Base-by-base conservation (phyloP, 345 rosid species). In the Orychophragmus violaceus region DNA sequence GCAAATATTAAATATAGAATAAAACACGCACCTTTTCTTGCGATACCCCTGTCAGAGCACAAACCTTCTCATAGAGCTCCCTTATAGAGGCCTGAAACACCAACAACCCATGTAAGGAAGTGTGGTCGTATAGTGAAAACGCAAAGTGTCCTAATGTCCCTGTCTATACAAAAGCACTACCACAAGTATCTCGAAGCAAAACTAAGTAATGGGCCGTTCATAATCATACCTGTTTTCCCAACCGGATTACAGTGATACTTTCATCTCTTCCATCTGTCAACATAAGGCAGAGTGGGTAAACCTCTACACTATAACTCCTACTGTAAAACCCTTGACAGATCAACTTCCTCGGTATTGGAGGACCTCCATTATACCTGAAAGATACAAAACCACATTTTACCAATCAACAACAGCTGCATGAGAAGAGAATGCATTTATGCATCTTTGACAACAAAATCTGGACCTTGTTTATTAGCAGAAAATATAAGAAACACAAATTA, bases 181-280 rank as follows among this genome's bases (percentile, higher is more conserved):
- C 21, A 54, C 16, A 70, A 53, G 27, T 36, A 49, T 17, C 25
- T 33, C 27, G 10, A 51, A 41, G 10, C 3, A 24, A n/a, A n/a
- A n/a, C n/a, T n/a, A n/a, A n/a, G n/a, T n/a, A n/a, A n/a, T n/a
- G n/a, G n/a, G n/a, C n/a, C n/a, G n/a, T n/a, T n/a, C n/a, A n/a
- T n/a, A n/a, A n/a, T n/a, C n/a, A n/a, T n/a, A 39, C 99, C 89
- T 90, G 90, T 80, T 76, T 90, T 81, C 97, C 85, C 67, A 94
- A 41, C 75, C 67, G 71, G 53, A 90, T 69, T 9, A 53, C 28
- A 33, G 83, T 77, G 46, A 62, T 82, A 68, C 74, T 84, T 21
- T 78, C 64, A 74, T 94, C 91, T 59, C 89, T 78, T 59, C 87
- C 71, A 78, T 94, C 95, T 41, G 82, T 76, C 80, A 94, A 69